Conservation (phyloP, 495 filamentous ascomycete genomes). For the Penicillium parvum region DNA sequence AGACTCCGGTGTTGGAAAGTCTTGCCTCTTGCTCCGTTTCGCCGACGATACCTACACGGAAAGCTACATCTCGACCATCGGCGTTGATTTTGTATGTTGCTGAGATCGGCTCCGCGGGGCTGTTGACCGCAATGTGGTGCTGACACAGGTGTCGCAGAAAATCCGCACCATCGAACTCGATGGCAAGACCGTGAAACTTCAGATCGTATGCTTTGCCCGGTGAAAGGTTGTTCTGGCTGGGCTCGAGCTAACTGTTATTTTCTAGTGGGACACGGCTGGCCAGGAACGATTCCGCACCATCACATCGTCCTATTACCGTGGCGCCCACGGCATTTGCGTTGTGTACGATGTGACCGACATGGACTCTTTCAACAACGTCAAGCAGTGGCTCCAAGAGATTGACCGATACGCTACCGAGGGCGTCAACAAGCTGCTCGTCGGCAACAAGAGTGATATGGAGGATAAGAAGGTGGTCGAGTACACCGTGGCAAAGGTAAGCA, state of each 20-base stretch:
- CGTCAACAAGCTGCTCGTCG: slow-evolving; percentile 97
- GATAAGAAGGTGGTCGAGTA: slow-evolving; percentile 99
- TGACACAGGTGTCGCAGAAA: slow-evolving; percentile 62
- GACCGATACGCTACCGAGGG: slow-evolving; percentile 98
- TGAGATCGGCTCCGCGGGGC: slow-evolving; percentile 11
- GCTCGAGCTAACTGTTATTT: slow-evolving; percentile 14
- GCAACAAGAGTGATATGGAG: slow-evolving; percentile 99
- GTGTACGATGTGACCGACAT: slow-evolving; percentile 99
- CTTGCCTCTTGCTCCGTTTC: slow-evolving; percentile 93
- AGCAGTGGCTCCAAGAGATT: slow-evolving; percentile 99
- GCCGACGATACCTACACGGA: slow-evolving; percentile 99
- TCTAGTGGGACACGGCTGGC: slow-evolving; percentile 95
- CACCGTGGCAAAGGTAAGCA: slow-evolving; percentile 90
- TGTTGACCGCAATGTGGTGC: slow-evolving; percentile 6
- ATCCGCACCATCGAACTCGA: slow-evolving; percentile 99
- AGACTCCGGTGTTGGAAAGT: slow-evolving; percentile 99
- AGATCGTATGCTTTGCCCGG: slow-evolving; percentile 73
- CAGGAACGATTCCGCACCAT: slow-evolving; percentile 99
- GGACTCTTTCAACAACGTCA: slow-evolving; percentile 99
- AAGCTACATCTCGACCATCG: slow-evolving; percentile 99
- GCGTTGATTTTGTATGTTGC: slow-evolving; percentile 95
- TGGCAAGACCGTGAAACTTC: slow-evolving; percentile 98
- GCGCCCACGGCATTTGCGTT: slow-evolving; percentile 97
- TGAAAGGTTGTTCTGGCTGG: neutral
- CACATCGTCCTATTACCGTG: slow-evolving; percentile 98